These are phyloP conservation scores for Calonectria pteridis DNA, from an alignment of 2,329 filamentous ascomycete genomes.

Conservation along the genomic window DNA sequence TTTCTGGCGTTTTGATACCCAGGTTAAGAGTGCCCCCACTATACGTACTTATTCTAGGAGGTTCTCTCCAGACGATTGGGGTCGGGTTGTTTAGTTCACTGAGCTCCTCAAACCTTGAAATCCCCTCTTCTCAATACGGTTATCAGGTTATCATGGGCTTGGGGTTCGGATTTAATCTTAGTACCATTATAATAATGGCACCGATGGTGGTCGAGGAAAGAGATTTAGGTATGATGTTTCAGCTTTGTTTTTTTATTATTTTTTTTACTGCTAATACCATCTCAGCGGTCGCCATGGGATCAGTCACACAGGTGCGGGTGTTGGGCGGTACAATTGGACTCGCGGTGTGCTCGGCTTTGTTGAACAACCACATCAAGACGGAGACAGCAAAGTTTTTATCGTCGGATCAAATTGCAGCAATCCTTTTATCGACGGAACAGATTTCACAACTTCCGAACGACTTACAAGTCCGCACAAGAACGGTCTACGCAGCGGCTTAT, in stretches of 20 bases:
- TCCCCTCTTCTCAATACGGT: conserved; percentile 21
- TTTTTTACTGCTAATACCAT: not conserved
- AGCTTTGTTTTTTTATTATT: accelerated
- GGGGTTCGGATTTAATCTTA: conserved; percentile 30
- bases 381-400: not conserved
- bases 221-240: conserved; percentile 10
- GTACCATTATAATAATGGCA: conserved; percentile 30
- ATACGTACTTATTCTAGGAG: conserved; percentile 25
- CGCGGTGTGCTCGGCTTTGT: conserved; percentile 18
- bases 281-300: conserved; percentile 33
- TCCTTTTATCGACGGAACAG: not conserved
- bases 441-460: not conserved
- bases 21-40: conserved; percentile 28
- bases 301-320: conserved; percentile 29
- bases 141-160: conserved; percentile 32
- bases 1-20: conserved; percentile 25
- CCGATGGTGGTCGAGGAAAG: conserved; percentile 19
- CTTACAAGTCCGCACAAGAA: not conserved
- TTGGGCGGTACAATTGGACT: conserved; percentile 35
- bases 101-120: not conserved
- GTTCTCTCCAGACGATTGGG: conserved; percentile 25
- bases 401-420: not conserved
- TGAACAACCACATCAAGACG: not conserved
- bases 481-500: not conserved
- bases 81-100: conserved; percentile 31